These are phyloP conservation scores for Fusarium buharicum DNA, from an alignment of 2,329 filamentous ascomycete species.

Conservation along the genomic window DNA sequence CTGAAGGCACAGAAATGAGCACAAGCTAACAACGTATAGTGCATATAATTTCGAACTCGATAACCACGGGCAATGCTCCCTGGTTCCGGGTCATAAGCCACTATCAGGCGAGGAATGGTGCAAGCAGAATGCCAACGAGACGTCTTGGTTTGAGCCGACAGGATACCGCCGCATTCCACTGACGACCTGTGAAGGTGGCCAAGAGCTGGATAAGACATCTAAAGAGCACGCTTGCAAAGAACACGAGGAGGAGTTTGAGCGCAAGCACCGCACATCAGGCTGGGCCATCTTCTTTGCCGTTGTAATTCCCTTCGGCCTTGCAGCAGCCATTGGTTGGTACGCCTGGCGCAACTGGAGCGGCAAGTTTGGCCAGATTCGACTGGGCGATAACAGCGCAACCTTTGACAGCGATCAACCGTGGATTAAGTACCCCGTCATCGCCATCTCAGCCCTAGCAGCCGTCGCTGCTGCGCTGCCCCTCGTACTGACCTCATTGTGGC, in stretches of 20 bases:
- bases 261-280: constrained; percentile 74
- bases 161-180: constrained; percentile 91
- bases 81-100: constrained; percentile 78
- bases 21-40: constrained; percentile 57
- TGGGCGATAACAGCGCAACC: constrained; percentile 73
- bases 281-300: constrained; percentile 87
- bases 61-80: constrained; percentile 77
- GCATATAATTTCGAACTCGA: constrained; percentile 94
- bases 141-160: constrained; percentile 84
- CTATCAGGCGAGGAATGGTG: constrained; percentile 63
- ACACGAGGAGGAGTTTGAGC: constrained; percentile 83
- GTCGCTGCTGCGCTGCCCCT: constrained; percentile 73
- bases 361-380: constrained; percentile 91
- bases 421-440: constrained; percentile 84
- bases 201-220: constrained; percentile 75
- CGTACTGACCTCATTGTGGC: constrained; percentile 77
- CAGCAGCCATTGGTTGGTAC: constrained; percentile 81
- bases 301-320: constrained; percentile 76
- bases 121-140: constrained; percentile 70
- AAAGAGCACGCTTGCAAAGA: constrained; percentile 71
- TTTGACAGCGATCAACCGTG: constrained; percentile 79
- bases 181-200: constrained; percentile 83
- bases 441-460: constrained; percentile 71
- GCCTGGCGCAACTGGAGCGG: constrained; percentile 85
- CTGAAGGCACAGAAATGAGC: neutral